Base-by-base conservation (phyloP, 2,329 filamentous ascomycete species). In the Fusarium palustre region DNA sequence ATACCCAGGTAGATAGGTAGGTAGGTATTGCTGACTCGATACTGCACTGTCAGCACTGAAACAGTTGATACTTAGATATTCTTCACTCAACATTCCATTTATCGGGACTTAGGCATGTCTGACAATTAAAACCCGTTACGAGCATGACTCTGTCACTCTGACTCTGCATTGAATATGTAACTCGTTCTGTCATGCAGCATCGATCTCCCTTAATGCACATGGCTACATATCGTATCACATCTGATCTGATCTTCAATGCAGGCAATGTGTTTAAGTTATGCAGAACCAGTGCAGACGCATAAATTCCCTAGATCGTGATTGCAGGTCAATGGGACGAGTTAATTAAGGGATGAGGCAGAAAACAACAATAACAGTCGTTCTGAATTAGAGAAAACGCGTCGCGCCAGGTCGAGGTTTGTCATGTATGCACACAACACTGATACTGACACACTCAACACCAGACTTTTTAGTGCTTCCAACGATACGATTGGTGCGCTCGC, bases 191-290 rank as follows among this genome's bases (percentile, higher is more conserved):
- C 72, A 59, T 74, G 71, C 70, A 74, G 68, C 66, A 73, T 67
- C 72, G 72, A 74, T 74, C 72, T 72, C 56, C 69, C 65, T 58
- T 66, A 62, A 70, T 66, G 69, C 68, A 70, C 55, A 68, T 48
- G 49, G 46, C 50, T 62, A 59, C 48, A n/a, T 39, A 39, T 39
- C n/a, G 36, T 39, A 39, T 39, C 36, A n/a, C 36, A 39, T 39
- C 36, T 39, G n/a, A 58, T 66, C 64, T 66, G 72, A 74, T 74
- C 72, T 58, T 46, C 55, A 66, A 71, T 74, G 72, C 72, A 74
- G 55, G 22, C 22, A 25, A 43, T 43, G 15, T 72, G 68, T 68
- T 11, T 11, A 20, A 50, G 34, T 50, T 74, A 66, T 74, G 72
- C 72, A 74, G 64, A 66, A 41, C 47, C 55, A 68, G 50, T 69